Percentiles rank a stretch among this genome's conserved stretches.
These are phyloP conservation scores for Leccinum subfulvum DNA, from an alignment of 1,284 basidiomycete genomes.

Conservation along the genomic window DNA sequence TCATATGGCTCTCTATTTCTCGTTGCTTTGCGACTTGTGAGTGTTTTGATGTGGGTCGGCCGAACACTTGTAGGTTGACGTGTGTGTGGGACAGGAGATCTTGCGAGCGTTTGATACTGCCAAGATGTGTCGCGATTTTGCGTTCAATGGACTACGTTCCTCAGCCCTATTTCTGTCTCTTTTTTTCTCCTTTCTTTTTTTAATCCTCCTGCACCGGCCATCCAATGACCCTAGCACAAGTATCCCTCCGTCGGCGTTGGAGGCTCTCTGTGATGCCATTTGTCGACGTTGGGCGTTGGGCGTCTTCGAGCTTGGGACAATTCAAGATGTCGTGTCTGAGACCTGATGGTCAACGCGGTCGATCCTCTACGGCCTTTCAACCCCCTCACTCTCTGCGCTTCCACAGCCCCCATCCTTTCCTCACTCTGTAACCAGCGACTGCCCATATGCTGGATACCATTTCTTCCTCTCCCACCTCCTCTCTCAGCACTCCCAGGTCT, in stretches of 20 bases:
- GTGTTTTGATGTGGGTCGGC: constrained; percentile 1
- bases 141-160: constrained; percentile 19
- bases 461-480: too few relatives aligned
- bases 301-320: constrained; percentile 96
- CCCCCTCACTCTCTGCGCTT: too few relatives aligned
- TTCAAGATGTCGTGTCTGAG: constrained; percentile 92
- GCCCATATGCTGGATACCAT: too few relatives aligned
- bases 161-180: not conserved
- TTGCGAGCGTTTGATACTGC: constrained; percentile 15
- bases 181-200: not conserved
- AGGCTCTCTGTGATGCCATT: constrained; percentile 79
- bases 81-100: constrained; percentile 3
- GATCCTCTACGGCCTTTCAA: not conserved
- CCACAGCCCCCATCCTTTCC: too few relatives aligned
- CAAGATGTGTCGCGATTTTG: constrained; percentile 23
- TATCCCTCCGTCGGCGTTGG: constrained; percentile 61
- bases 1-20: constrained; percentile 24
- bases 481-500: too few relatives aligned
- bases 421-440: too few relatives aligned
- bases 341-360: constrained; percentile 41
- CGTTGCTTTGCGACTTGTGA: constrained; percentile 23
- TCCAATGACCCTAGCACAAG: too few relatives aligned
- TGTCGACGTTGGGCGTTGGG: constrained; percentile 67
- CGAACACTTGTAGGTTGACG: constrained; percentile 3
- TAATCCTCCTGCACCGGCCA: too few relatives aligned